Percentiles rank a stretch among this genome's conserved stretches.
Evolutionary conservation across 2,329 filamentous ascomycete genomes (phyloP).

Genomic region (Cladobotryum protrusum): DNA sequence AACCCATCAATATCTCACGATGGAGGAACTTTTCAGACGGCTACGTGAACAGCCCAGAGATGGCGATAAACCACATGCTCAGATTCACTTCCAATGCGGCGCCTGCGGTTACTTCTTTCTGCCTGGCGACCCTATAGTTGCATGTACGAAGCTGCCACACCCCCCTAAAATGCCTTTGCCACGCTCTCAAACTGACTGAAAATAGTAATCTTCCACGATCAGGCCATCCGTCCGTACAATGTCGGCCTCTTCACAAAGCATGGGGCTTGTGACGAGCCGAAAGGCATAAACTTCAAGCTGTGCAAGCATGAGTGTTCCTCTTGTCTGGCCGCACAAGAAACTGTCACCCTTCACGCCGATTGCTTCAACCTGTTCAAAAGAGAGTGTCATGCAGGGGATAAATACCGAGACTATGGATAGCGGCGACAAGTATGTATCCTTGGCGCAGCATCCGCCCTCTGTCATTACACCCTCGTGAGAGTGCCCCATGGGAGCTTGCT

Average conservation of each 20-base stretch:
- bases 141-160: neutral
- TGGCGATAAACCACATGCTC: neutral
- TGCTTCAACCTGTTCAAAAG: slow-evolving; percentile 3
- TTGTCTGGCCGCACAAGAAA: slow-evolving; percentile 9
- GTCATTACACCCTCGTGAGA: neutral
- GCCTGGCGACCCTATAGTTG: neutral
- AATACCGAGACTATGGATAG: slow-evolving; percentile 2
- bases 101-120: slow-evolving; percentile 4
- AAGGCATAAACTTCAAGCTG: neutral
- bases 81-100: slow-evolving; percentile 1
- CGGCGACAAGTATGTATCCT: neutral
- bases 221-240: neutral
- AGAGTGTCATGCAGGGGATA: neutral
- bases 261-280: neutral
- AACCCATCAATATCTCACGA: no score
- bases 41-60: no score
- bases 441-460: neutral
- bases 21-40: no score
- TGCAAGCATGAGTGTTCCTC: neutral
- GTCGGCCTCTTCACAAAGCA: neutral
- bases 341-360: neutral
- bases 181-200: neutral
- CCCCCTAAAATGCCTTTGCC: neutral
- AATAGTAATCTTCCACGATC: neutral
- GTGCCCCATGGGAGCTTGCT: neutral